phyloP scores from a whole-genome alignment of 164 flowering plant genomes.

The Aristolochia californica region DNA sequence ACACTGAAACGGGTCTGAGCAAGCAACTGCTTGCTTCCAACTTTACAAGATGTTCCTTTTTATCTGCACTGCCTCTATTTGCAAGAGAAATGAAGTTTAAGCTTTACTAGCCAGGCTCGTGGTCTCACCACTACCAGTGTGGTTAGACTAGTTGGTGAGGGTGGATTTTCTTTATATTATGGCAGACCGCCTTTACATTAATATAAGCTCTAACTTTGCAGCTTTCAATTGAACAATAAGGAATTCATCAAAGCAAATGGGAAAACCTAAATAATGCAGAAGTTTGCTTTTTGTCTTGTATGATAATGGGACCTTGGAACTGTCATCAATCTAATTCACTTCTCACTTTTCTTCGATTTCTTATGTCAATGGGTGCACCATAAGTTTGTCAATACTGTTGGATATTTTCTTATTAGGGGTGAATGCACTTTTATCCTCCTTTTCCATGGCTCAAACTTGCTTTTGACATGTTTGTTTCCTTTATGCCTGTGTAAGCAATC shows the following conservation, averaged over 20 bases:
- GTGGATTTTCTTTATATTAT: conserved; percentile 14
- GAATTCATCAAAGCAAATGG: conserved; percentile 4
- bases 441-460: conserved; percentile 1
- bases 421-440: conserved; percentile 12
- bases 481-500: conserved; percentile 5
- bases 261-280: conserved; percentile 1
- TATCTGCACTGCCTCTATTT: no score
- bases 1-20: no score
- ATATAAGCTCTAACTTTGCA: conserved; percentile 2
- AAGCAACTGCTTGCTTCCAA: no score
- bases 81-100: neutral
- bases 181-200: conserved; percentile 27
- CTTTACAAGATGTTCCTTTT: no score
- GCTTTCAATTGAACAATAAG: conserved; percentile 7
- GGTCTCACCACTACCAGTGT: conserved; percentile 12
- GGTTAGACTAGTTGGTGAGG: conserved; percentile 8
- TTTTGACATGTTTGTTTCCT: conserved; percentile 1
- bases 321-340: conserved; percentile 8
- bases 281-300: conserved; percentile 19
- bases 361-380: conserved; percentile 11
- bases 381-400: neutral
- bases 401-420: conserved; percentile 1
- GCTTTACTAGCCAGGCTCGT: conserved; percentile 2
- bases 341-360: conserved; percentile 15
- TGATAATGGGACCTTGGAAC: conserved; percentile 11